Base-by-base conservation (phyloP, 441 rosid genomes). In the Erodium trifolium region DNA sequence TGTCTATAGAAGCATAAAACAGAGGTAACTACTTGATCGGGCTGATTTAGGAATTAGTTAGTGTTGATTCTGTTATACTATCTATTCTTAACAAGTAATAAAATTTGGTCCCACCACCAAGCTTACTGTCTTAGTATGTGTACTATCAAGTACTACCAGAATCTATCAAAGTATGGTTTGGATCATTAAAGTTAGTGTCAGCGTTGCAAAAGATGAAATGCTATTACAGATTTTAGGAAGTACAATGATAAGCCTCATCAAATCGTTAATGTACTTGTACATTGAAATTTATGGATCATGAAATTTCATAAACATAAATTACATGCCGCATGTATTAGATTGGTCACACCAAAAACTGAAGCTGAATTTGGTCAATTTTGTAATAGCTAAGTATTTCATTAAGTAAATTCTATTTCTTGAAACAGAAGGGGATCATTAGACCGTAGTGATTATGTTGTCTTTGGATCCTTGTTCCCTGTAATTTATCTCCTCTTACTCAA, bases 1-100 rank as follows among this genome's bases (percentile, higher is more conserved):
- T 86, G 94, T 85, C 74, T 94, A 94, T 71, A 90, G 96, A 88
- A 92, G 93, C 82, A 88, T 92, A 85, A 94, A 94, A 79, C 98
- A 75, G 82, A 92, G 99, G 99, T 92, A 78, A 76, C 18, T 35
- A 27, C 65, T 60, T 60, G 35, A 59, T 19, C n/a, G 64, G 31
- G 23, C 18, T 60, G 35, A 60, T 60, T 57, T 18, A 0, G 31
- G 11, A 49, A 49, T 13, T 49, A 49, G 55, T 49, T 9, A 5
- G 45, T 39, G 9, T 5, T 39, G 45, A 5, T 18, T 18, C 19
- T 57, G 63, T 23, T 23, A 23, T 23, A 23, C 27, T 39, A 0
- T 39, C 45, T 39, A 39, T 39, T 39, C 10, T 39, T 39, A 39
- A 39, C 0, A 9, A 39, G 45, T 5, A 39, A 39, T 39, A 39